Evolutionary conservation across 192 early-diverging fungal species (phyloP).

Genomic region (Helicostylum pulchrum): DNA sequence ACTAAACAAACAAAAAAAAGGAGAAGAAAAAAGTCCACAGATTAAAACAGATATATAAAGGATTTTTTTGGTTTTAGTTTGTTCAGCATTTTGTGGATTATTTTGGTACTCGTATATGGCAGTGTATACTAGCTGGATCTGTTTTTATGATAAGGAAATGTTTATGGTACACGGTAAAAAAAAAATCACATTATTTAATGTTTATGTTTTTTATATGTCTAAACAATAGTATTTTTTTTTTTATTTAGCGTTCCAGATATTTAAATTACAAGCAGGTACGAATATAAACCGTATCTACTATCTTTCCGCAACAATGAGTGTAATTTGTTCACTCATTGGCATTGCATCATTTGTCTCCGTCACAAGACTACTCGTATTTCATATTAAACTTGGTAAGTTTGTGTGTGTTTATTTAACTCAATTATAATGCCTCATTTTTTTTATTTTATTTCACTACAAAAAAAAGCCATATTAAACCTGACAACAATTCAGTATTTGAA

Average conservation of each 20-base stretch:
- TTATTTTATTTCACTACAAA: neutral
- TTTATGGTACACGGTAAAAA: conserved; percentile 23
- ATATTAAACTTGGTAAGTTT: conserved; percentile 23
- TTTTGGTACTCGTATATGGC: conserved; percentile 26
- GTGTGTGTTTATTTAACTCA: neutral
- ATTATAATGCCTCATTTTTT: neutral
- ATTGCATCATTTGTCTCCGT: conserved; percentile 10
- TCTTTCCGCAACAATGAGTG: conserved; percentile 3
- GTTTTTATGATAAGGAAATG: conserved; percentile 10
- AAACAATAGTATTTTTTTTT: neutral
- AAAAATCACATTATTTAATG: neutral
- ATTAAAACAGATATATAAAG: neutral
- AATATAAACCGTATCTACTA: neutral
- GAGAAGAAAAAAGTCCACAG: neutral
- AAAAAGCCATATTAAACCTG: conserved; percentile 17
- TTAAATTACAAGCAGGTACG: neutral
- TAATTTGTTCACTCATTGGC: conserved; percentile 4
- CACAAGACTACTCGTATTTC: conserved; percentile 21
- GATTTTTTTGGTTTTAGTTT: conserved; percentile 24
- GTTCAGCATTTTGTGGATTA: conserved; percentile 11
- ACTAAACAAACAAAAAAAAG: neutral
- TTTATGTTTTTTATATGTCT: neutral
- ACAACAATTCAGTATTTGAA: conserved; percentile 34
- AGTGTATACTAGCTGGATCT: conserved; percentile 8
- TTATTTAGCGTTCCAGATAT: neutral